These are phyloP conservation scores for Alternaria arborescens DNA, from an alignment of 2,329 filamentous ascomycete genomes.

Conservation along the genomic window DNA sequence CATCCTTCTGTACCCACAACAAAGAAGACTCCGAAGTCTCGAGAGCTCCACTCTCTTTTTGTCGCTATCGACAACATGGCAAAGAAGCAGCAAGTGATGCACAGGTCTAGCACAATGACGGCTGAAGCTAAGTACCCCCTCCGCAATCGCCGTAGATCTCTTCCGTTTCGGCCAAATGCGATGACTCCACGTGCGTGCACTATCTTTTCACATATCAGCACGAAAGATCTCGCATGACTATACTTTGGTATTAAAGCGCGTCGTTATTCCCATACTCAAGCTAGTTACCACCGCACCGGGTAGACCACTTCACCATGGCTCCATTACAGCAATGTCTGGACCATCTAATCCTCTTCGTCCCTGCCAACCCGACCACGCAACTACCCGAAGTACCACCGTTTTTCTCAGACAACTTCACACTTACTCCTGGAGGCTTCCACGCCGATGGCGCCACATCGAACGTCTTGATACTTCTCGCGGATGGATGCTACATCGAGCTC, in stretches of 20 bases:
- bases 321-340: conserved; percentile 57
- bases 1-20: background rate
- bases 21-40: too few species aligned
- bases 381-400: conserved; percentile 53
- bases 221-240: background rate
- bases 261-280: too few species aligned
- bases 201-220: background rate
- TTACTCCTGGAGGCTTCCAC: conserved; percentile 69
- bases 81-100: background rate
- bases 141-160: background rate
- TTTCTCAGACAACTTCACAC: conserved; percentile 63
- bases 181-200: background rate
- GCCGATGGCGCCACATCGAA: conserved; percentile 69
- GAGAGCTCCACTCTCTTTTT: background rate
- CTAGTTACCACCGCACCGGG: too few species aligned
- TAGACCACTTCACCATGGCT: background rate
- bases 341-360: conserved; percentile 71
- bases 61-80: background rate
- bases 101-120: background rate
- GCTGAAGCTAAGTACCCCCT: background rate
- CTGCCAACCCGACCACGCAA: conserved; percentile 61
- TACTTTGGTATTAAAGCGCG: background rate
- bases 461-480: conserved; percentile 67
- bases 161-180: background rate
- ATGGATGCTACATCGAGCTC: conserved; percentile 73